Evolutionary conservation across 768 basidiomycete genomes (phyloP).

Genomic region (Suillus ampliporus): DNA sequence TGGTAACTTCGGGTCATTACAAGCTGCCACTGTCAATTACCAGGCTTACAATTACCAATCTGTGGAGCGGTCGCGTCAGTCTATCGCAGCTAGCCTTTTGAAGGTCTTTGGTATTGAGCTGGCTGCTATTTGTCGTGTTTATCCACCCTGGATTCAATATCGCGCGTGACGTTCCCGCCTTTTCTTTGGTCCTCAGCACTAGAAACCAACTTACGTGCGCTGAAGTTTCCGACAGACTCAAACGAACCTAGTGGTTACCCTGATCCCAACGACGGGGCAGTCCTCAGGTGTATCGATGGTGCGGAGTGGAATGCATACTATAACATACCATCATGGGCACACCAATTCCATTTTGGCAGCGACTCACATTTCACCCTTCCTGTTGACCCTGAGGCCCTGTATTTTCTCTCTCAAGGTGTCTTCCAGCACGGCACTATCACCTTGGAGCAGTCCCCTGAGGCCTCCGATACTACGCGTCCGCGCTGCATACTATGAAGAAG

Average conservation of each 20-base stretch:
- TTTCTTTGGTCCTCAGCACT: not conserved
- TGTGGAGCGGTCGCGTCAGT: not conserved
- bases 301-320: slow-evolving; percentile 24
- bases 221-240: slow-evolving; percentile 14
- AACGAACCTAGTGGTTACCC: slow-evolving; percentile 13
- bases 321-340: slow-evolving; percentile 22
- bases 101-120: slow-evolving; percentile 21
- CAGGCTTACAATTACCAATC: not conserved
- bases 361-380: slow-evolving; percentile 37
- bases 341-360: slow-evolving; percentile 20
- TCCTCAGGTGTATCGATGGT: slow-evolving; percentile 19
- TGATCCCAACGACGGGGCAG: slow-evolving; percentile 19
- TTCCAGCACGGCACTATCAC: slow-evolving; percentile 27
- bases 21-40: not conserved
- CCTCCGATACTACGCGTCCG: slow-evolving; percentile 22
- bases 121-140: slow-evolving; percentile 11
- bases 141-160: slow-evolving; percentile 7
- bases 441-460: slow-evolving; percentile 22
- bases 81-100: slow-evolving; percentile 19
- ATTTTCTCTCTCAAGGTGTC: slow-evolving; percentile 40
- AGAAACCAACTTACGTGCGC: slow-evolving; percentile 7
- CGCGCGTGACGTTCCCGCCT: not conserved
- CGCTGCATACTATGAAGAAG: slow-evolving; percentile 31
- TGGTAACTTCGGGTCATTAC: not conserved
- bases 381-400: slow-evolving; percentile 35